Evolutionary conservation across 495 filamentous ascomycete species (phyloP).

Genomic region (Letharia lupina): DNA sequence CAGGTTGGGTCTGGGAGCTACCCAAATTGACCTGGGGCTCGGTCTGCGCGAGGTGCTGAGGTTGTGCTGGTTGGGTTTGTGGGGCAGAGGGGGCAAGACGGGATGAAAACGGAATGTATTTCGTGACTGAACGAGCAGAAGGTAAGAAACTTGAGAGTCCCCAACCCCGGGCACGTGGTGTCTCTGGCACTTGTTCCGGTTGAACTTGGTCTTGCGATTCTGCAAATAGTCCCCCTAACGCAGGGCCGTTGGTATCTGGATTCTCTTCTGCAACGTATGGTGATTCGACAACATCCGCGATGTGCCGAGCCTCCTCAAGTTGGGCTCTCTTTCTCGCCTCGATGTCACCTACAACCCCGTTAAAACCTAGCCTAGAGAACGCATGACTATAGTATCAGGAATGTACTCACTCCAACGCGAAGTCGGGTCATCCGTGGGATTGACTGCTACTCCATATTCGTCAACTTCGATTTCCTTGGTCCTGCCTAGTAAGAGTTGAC

Average conservation of each 20-base stretch:
- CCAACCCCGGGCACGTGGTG: slow-evolving; percentile 14
- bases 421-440: background rate
- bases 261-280: background rate
- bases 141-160: slow-evolving; percentile 3
- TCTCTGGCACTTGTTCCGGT: slow-evolving; percentile 11
- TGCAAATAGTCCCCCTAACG: background rate
- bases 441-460: background rate
- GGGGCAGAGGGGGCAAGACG: background rate
- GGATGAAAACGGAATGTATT: slow-evolving; percentile 11
- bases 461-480: slow-evolving; percentile 5
- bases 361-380: background rate
- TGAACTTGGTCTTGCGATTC: background rate
- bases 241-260: background rate
- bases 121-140: slow-evolving; percentile 13
- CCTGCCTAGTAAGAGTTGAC: slow-evolving; percentile 1
- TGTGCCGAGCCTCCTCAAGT: background rate
- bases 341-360: background rate
- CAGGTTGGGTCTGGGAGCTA: background rate
- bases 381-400: background rate
- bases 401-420: background rate
- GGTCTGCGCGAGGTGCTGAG: slow-evolving; percentile 11
- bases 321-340: background rate
- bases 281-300: background rate
- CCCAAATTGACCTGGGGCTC: background rate
- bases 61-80: background rate